Base-by-base conservation (phyloP, 768 basidiomycete genomes). In the Kwoniella europaea region DNA sequence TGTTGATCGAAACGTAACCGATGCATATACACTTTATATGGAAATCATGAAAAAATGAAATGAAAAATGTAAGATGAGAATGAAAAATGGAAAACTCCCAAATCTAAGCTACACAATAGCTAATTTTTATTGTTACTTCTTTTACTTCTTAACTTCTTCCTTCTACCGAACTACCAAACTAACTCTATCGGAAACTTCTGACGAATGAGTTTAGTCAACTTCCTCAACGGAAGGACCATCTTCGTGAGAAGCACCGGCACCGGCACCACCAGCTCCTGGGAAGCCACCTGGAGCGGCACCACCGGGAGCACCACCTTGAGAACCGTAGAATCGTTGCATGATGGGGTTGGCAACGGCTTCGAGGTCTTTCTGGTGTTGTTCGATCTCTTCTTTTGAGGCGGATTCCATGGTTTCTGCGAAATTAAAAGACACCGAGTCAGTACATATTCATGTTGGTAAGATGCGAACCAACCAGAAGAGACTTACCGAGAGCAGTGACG, bases 311-410 rank as follows among this genome's bases (percentile, higher is more conserved):
- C 88, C 87, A 65, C 89, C 90, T 62, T 84, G 86, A 43, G 86
- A 82, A 44, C 85, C 78, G 83, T 96, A 95, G 29, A 95, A 88
- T 65, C 69, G 58, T 29, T 62, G 57, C 78, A 74, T 74, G 58
- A 68, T 90, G 12, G 90, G 90, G 84, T 85, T 88, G 78, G 93
- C 92, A 76, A 95, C 82, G 18, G 80, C 85, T 86, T 97, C 94
- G 62, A 98, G 87, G 85, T 97, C 94, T 87, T 95, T 95, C 84
- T 95, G 94, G 86, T 90, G 91, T 79, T 87, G 88, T 84, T 92
- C 92, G 85, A 95, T 94, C 86, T 98, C 95, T 81, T 94, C 92
- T 86, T 93, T 94, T 74, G 91, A 91, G 1, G 89, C 96, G 81
- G 96, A 92, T 82, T 93, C 91, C 50, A 93, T 92, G 68, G 78